Percentiles rank a stretch among this genome's conserved stretches.
phyloP scores from a whole-genome alignment of 1,284 basidiomycete genomes.

The Ceratobasidium theobromae region DNA sequence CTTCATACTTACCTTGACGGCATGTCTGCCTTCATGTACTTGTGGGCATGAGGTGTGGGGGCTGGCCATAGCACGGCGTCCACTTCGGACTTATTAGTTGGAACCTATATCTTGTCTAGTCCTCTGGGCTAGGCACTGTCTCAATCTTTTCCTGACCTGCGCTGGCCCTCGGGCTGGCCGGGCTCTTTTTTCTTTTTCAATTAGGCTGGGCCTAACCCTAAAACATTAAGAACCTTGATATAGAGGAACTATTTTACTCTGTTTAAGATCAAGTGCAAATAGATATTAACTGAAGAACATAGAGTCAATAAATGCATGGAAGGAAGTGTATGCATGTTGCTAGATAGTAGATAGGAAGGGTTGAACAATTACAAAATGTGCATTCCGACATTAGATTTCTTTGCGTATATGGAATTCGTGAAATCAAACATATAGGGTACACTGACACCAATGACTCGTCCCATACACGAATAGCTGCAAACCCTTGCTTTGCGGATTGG shows the following conservation, averaged over 20 bases:
- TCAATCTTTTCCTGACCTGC: slow-evolving; percentile 29
- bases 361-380: too few species aligned
- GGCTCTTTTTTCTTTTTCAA: slow-evolving; percentile 7
- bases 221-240: background rate
- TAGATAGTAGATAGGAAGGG: too few species aligned
- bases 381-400: too few species aligned
- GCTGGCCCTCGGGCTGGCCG: slow-evolving; percentile 30
- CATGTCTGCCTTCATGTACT: slow-evolving; percentile 29
- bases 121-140: slow-evolving; percentile 27
- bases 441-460: too few species aligned
- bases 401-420: too few species aligned
- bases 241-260: background rate
- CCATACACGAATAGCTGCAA: too few species aligned
- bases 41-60: slow-evolving; percentile 24
- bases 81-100: slow-evolving; percentile 23
- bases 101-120: slow-evolving; percentile 29
- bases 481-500: too few species aligned
- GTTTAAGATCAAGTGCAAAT: too few species aligned
- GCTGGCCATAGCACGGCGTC: slow-evolving; percentile 31
- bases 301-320: too few species aligned
- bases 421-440: too few species aligned
- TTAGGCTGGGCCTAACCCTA: background rate
- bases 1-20: slow-evolving; percentile 32
- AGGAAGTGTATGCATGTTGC: too few species aligned
- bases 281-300: too few species aligned